A percentile compares a stretch with the other conserved stretches of the same genome.
Evolutionary conservation across 1,284 basidiomycete genomes (phyloP).

Genomic region (Heliocybe sulcata): DNA sequence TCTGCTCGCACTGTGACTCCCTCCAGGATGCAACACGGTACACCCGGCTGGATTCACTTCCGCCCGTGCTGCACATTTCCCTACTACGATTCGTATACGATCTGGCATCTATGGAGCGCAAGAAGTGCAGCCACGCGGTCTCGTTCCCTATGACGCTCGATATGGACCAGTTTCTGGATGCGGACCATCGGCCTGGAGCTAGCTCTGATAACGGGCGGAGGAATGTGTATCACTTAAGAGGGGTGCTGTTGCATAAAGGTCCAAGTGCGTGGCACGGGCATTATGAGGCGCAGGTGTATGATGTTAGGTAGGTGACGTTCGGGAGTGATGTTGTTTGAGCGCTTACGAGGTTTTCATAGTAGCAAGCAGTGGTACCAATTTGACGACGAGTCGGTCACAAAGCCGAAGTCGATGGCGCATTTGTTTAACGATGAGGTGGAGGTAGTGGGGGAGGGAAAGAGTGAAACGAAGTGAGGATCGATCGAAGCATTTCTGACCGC

Average conservation of each 20-base stretch:
- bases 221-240: constrained; percentile 70
- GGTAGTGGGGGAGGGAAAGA: background rate
- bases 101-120: constrained; percentile 65
- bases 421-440: constrained; percentile 12
- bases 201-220: constrained; percentile 6
- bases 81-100: constrained; percentile 87
- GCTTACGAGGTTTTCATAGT: constrained; percentile 29
- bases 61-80: constrained; percentile 84
- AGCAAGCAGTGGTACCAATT: constrained; percentile 81
- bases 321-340: background rate
- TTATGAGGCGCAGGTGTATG: constrained; percentile 85
- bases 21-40: constrained; percentile 76
- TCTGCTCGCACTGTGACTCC: constrained; percentile 63
- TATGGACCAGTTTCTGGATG: constrained; percentile 57
- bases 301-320: constrained; percentile 48
- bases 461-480: background rate
- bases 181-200: constrained; percentile 2
- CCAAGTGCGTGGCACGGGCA: constrained; percentile 87
- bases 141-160: constrained; percentile 69
- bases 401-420: constrained; percentile 48
- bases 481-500: background rate
- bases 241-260: constrained; percentile 81
- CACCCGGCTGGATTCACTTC: constrained; percentile 59
- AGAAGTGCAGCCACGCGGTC: constrained; percentile 77
- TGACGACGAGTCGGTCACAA: constrained; percentile 76